Conservation (phyloP, 768 basidiomycete species). For the Galerina marginata region DNA sequence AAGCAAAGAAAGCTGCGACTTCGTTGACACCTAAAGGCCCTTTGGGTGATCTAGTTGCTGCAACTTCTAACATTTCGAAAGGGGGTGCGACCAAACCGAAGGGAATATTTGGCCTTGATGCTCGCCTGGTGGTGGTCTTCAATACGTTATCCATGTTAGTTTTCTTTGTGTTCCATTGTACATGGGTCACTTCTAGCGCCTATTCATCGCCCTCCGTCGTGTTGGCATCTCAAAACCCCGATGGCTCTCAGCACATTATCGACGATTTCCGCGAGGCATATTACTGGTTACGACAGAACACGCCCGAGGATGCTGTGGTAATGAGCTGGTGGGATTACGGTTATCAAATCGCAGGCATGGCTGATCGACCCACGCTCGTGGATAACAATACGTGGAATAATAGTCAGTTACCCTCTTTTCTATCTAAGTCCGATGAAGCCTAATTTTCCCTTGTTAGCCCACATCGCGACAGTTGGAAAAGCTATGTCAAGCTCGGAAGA, state of each 20-base stretch:
- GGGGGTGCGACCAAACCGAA: slow-evolving; percentile 38
- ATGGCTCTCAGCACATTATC: slow-evolving; percentile 93
- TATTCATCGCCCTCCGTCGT: slow-evolving; percentile 99
- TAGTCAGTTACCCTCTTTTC: slow-evolving; percentile 59
- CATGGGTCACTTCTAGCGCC: slow-evolving; percentile 92
- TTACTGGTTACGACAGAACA: slow-evolving; percentile 98
- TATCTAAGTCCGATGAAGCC: not conserved
- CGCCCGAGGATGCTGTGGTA: slow-evolving; percentile 87
- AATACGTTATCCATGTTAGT: slow-evolving; percentile 79
- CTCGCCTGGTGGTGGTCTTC: slow-evolving; percentile 74
- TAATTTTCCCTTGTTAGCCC: slow-evolving; percentile 54
- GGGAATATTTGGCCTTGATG: slow-evolving; percentile 88
- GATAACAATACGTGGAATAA: slow-evolving; percentile 99
- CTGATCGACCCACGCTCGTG: slow-evolving; percentile 92
- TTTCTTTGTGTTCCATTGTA: slow-evolving; percentile 96
- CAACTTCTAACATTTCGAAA: slow-evolving; percentile 39
- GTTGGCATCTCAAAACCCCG: slow-evolving; percentile 74
- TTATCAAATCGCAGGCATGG: slow-evolving; percentile 99
- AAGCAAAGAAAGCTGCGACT: slow-evolving; percentile 60
- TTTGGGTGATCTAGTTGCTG: slow-evolving; percentile 47
- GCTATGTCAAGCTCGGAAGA: slow-evolving; percentile 96
- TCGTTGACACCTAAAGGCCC: slow-evolving; percentile 34
- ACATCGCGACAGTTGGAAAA: slow-evolving; percentile 98
- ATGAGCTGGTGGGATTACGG: slow-evolving; percentile 99
- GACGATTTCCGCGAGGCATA: slow-evolving; percentile 99